phyloP scores from a whole-genome alignment of 108 stramenopile species.

The Skeletonema tropicum region DNA sequence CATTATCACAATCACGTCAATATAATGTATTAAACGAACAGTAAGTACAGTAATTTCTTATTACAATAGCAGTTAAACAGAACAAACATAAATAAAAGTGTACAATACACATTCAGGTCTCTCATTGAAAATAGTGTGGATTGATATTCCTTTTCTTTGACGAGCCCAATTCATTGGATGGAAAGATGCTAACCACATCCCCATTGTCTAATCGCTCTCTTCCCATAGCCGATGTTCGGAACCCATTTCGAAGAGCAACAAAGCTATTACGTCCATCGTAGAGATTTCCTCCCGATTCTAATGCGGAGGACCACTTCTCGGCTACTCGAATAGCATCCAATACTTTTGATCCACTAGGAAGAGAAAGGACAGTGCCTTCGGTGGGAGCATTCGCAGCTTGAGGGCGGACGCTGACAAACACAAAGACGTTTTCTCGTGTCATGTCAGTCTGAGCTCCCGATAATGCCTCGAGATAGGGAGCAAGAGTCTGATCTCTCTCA shows the following conservation, averaged over 20 bases:
- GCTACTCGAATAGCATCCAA: conserved; percentile 73
- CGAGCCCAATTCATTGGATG: conserved; percentile 20
- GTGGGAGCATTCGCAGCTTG: conserved; percentile 8
- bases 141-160: conserved; percentile 9
- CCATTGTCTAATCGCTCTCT: conserved; percentile 64
- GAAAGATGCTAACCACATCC: conserved; percentile 65
- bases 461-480: conserved; percentile 83
- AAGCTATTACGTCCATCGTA: conserved; percentile 22
- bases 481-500: conserved; percentile 63
- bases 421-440: conserved; percentile 74
- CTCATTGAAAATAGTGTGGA: neutral
- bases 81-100: neutral
- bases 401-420: conserved; percentile 55
- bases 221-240: conserved; percentile 35
- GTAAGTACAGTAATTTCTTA: conserved; percentile 5
- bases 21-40: too few relatives aligned
- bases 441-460: conserved; percentile 70
- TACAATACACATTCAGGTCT: neutral
- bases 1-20: too few relatives aligned
- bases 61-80: conserved; percentile 6
- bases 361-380: conserved; percentile 65
- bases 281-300: conserved; percentile 15
- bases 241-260: conserved; percentile 53
- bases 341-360: conserved; percentile 77
- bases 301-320: conserved; percentile 37